Percentiles rank a stretch among this genome's conserved stretches.
Conservation (phyloP, 768 basidiomycete genomes). For the Imleria badia region DNA sequence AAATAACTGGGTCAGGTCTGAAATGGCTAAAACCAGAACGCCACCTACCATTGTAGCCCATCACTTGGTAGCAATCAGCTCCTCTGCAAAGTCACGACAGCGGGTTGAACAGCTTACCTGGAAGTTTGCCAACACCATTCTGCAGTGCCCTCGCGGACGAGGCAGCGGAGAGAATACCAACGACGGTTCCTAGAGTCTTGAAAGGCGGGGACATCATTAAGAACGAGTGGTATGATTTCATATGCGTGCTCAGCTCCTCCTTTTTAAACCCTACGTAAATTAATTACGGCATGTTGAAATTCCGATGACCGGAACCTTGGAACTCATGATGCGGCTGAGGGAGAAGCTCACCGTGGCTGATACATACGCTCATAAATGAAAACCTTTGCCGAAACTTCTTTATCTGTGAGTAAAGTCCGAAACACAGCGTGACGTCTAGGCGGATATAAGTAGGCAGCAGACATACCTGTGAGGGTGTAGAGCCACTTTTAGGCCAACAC, state of each 20-base stretch:
- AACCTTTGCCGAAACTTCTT: conserved; percentile 1
- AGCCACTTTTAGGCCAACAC: too few species aligned
- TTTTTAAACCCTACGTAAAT: conserved; percentile 13
- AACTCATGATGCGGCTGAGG: neutral
- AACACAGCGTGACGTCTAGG: neutral
- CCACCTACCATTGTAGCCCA: conserved; percentile 32
- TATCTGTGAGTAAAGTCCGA: neutral
- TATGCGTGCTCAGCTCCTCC: neutral
- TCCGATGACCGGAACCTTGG: neutral
- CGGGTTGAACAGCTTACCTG: conserved; percentile 18
- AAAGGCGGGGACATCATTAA: conserved; percentile 12
- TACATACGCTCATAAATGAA: neutral
- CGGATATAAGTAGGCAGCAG: neutral
- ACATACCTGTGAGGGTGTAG: too few species aligned
- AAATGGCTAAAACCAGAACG: neutral
- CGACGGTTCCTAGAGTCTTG: neutral
- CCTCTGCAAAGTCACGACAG: neutral
- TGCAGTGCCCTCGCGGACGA: conserved; percentile 18
- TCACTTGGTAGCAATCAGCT: conserved; percentile 22
- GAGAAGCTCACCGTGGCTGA: neutral
- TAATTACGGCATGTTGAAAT: neutral
- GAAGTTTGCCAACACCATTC: conserved; percentile 34
- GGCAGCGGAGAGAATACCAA: conserved; percentile 13
- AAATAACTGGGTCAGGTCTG: conserved; percentile 1
- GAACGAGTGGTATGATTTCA: neutral